These are phyloP conservation scores for Xanthoconium purpureum DNA, from an alignment of 768 basidiomycete species.

Conservation along the genomic window DNA sequence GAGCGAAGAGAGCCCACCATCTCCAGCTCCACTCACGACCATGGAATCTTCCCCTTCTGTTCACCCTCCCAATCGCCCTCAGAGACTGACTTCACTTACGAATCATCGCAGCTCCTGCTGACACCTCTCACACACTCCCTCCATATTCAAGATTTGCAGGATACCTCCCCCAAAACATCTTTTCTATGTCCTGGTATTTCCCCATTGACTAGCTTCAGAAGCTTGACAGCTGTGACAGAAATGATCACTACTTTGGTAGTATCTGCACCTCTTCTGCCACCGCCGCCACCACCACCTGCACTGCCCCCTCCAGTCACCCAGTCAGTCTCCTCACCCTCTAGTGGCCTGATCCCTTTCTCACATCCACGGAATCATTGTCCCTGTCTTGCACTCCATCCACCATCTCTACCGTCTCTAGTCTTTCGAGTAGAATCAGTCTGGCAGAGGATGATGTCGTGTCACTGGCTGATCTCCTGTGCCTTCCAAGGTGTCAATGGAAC, in stretches of 20 bases:
- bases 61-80: conserved; percentile 53
- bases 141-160: conserved; percentile 55
- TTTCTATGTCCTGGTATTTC: conserved; percentile 61
- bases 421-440: conserved; percentile 39
- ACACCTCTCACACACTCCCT: conserved; percentile 59
- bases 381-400: conserved; percentile 39
- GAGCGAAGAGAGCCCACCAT: conserved; percentile 31
- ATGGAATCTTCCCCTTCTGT: conserved; percentile 39
- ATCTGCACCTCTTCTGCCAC: conserved; percentile 2
- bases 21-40: conserved; percentile 34
- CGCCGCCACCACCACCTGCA: background rate
- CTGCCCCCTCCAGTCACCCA: conserved; percentile 21
- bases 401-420: conserved; percentile 41
- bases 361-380: conserved; percentile 28
- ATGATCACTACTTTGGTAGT: conserved; percentile 26
- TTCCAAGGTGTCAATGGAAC: conserved; percentile 48
- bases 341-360: conserved; percentile 32
- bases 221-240: conserved; percentile 36
- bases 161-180: conserved; percentile 72
- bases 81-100: conserved; percentile 68
- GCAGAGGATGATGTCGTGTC: conserved; percentile 30
- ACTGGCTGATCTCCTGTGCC: conserved; percentile 15
- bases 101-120: conserved; percentile 70
- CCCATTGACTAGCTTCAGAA: conserved; percentile 30
- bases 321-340: conserved; percentile 33